These are phyloP conservation scores for Rhodotorula graminis DNA, from an alignment of 768 basidiomycete species.

Conservation along the genomic window DNA sequence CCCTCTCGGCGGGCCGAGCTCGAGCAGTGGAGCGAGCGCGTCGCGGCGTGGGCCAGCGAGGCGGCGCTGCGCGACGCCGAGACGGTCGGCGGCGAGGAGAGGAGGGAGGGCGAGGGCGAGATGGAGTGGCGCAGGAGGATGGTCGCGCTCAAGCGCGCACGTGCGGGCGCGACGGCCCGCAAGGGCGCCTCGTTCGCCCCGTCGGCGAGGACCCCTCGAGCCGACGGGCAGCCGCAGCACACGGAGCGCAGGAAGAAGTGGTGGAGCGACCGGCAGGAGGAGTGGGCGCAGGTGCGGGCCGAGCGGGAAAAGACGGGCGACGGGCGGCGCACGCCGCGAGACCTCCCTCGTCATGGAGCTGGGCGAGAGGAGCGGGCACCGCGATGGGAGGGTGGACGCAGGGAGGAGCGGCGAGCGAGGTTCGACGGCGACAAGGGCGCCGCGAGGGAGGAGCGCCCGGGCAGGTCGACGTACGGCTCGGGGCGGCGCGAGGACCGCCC, in stretches of 20 bases:
- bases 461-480: no score
- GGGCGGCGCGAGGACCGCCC: no score
- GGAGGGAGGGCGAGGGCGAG: neutral
- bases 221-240: neutral
- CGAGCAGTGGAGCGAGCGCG: neutral
- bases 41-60: neutral
- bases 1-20: neutral
- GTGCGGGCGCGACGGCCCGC: neutral
- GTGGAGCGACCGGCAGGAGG: neutral
- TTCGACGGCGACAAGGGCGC: neutral
- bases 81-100: neutral
- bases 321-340: no score
- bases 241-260: neutral
- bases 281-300: neutral
- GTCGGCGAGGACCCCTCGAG: neutral
- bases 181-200: neutral
- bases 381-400: neutral
- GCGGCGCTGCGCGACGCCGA: neutral
- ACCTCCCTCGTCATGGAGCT: neutral
- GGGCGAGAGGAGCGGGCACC: neutral
- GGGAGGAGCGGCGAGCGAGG: neutral
- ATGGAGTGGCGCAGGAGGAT: neutral
- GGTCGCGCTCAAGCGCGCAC: neutral
- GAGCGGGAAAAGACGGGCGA: neutral
- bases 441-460: neutral